Evolutionary conservation across 2,329 filamentous ascomycete species (phyloP), one percentile per base, ranked within the genome.

Genomic region (Beauveria bassiana): DNA sequence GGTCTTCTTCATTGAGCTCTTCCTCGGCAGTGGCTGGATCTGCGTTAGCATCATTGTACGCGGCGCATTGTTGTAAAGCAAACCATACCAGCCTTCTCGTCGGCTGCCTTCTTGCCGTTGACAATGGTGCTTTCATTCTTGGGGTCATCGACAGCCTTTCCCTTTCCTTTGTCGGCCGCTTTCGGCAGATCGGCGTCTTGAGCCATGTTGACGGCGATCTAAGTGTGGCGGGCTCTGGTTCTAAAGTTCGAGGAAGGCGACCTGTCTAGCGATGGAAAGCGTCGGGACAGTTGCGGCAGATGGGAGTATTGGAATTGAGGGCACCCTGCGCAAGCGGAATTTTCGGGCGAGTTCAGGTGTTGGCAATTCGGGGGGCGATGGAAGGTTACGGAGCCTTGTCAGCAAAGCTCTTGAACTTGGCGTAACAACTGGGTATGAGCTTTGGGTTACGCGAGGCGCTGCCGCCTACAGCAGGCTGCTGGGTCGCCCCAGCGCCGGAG

Each of bases 1-100:
- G 93, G 68, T 99, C 95, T 76, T 99, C 95, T 71, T 99, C 95
- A 71, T 84, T 99, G 68, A 99, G 87, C 78, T 99, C 95, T 78
- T 98, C 93, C 79, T 82, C 73, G 70, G 74, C 77, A 40, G 58
- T 5, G 28, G 70, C 74, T 75, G 54, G 34, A 38, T 56, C 64
- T 62, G 46, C 14, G 61, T 70, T 66, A 70, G 67, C 62, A 49
- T 61, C 50, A 24, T 51, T n/a, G 58, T 3, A 59, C 9, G 57
- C 64, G 49, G 47, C 59, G 56, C 49, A 64, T 40, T 49, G 53
- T 24, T 24, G 26, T 49, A 18, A 47, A 31, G 26, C 62, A 47
- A 63, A 66, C 71, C 78, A 65, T 73, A 81, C 79, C 73, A 64
- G 79, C 78, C 62, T 76, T 76, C 72, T 81, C 81, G 64, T 88